Percentiles rank a stretch among this genome's conserved stretches.
Conservation (phyloP, 352 stramenopile genomes). For the Paralagenidium karlingii region DNA sequence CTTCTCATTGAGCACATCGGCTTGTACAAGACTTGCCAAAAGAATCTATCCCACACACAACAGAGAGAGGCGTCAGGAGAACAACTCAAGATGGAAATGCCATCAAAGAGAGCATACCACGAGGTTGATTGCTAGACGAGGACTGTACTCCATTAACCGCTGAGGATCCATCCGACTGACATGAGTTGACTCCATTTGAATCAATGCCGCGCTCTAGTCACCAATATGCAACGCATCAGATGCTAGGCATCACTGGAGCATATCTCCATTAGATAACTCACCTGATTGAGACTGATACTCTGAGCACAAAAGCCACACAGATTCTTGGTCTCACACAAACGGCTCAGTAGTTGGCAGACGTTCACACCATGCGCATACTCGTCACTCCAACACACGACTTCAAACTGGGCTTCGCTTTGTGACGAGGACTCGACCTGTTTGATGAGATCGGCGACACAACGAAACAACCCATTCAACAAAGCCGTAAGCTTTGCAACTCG, state of each 20-base stretch:
- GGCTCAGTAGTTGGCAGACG: conserved; percentile 44
- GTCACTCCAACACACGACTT: conserved; percentile 32
- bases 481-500: conserved; percentile 37
- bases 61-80: not conserved
- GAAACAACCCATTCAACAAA: conserved; percentile 35
- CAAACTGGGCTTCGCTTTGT: conserved; percentile 27
- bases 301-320: conserved; percentile 37
- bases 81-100: not conserved
- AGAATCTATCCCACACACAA: conserved; percentile 33
- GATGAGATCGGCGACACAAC: too few species aligned
- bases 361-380: conserved; percentile 56
- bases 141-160: conserved; percentile 36
- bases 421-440: too few species aligned
- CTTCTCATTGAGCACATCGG: conserved; percentile 42
- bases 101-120: conserved; percentile 19
- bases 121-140: conserved; percentile 49
- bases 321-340: conserved; percentile 28
- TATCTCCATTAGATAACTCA: conserved; percentile 3
- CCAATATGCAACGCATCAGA: not conserved
- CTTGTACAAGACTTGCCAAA: conserved; percentile 30
- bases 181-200: conserved; percentile 50
- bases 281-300: conserved; percentile 63
- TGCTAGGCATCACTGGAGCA: not conserved
- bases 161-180: conserved; percentile 35
- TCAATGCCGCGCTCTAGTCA: conserved; percentile 38